Evolutionary conservation across 164 flowering plant species (phyloP), one percentile per base, ranked within the genome.

Genomic region (Berberis vulgaris): DNA sequence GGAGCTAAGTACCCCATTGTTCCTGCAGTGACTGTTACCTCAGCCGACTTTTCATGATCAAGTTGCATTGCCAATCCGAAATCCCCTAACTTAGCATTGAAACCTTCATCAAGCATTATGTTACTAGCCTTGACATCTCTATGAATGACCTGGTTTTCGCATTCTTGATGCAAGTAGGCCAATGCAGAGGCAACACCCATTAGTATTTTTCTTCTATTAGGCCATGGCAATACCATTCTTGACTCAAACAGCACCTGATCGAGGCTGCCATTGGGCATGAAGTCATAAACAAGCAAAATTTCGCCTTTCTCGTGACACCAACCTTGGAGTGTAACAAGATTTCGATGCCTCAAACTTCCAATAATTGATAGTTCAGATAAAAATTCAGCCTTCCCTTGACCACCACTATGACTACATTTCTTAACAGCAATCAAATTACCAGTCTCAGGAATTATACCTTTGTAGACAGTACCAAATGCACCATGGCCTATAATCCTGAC

Each of bases 1-100:
- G 97, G 97, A 0, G 98, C 97, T 63, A 94, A 69, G 68, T 94
- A 94, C n/a, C 97, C 97, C 95, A 94, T 90, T 57, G 97, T 94
- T 7, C 97, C 98, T 0, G 97, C 97, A 0, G 96, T 84, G 3
- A 83, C 87, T 0, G 96, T 87, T 0, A 95, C 91, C 49, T 84
- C 93, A 1, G 97, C 95, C 0, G 95, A 84, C 68, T 84, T 84
- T 47, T 88, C 91, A 58, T 91, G 95, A 75, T 88, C 95, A 0
- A 81, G 57, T 69, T 82, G 89, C 59, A 85, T 68, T 0, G 97
- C 97, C 53, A 94, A 65, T 0, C 98, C 98, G 54, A 90, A 94
- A 72, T 91, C 98, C 1, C 98, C 98, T 41, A 94, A 56, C 61
- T 74, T 71, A 4, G 95, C 92, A 68, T 89, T 90, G 81, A 83